Conservation (phyloP, 2,329 filamentous ascomycete genomes). For the Cordyceps farinosa region DNA sequence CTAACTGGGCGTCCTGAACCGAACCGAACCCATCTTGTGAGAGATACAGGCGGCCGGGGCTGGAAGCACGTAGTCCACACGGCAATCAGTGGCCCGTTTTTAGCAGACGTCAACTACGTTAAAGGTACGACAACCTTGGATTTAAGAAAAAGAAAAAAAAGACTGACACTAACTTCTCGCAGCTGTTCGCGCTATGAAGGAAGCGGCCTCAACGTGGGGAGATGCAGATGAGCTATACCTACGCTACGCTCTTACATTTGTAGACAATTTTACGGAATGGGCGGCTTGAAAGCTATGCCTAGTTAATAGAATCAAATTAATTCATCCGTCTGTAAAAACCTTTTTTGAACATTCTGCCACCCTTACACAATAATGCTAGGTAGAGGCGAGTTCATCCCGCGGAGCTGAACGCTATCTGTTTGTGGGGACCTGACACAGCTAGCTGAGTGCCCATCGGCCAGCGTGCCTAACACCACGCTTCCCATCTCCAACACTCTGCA, state of each 20-base stretch:
- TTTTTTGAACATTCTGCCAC: not conserved
- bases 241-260: constrained; percentile 66
- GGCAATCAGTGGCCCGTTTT: constrained; percentile 64
- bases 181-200: constrained; percentile 71
- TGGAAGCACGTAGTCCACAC: constrained; percentile 76
- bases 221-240: constrained; percentile 65
- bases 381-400: not conserved
- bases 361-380: not conserved
- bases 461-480: not conserved
- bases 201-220: constrained; percentile 71
- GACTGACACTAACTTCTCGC: constrained; percentile 14
- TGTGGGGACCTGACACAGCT: constrained; percentile 5
- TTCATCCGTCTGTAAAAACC: not conserved
- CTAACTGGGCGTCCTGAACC: constrained; percentile 69
- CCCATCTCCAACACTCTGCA: not conserved
- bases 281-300: constrained; percentile 30
- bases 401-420: not conserved
- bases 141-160: not conserved
- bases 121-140: constrained; percentile 56
- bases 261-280: constrained; percentile 72
- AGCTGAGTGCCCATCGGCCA: not conserved
- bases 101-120: constrained; percentile 77
- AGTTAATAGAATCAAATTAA: not conserved
- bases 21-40: constrained; percentile 58
- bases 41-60: constrained; percentile 57